Evolutionary conservation across 208 protist species (phyloP).

Genomic region (Wallacemonas sp.): DNA sequence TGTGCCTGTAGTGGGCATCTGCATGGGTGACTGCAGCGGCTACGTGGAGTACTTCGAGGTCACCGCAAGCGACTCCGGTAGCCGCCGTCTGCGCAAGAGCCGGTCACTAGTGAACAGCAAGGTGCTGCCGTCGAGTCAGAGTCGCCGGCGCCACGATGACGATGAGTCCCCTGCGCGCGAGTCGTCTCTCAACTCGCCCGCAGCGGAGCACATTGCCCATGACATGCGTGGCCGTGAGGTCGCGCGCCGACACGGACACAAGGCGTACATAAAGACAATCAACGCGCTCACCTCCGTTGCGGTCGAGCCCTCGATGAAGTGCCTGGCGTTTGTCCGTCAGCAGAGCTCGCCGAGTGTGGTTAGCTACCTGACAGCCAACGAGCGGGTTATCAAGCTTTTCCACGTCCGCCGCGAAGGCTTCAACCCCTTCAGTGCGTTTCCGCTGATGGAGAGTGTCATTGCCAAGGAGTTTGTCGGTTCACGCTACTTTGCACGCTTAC

Average conservation of each 20-base stretch:
- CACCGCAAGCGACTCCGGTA: slow-evolving; percentile 39
- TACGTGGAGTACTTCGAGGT: slow-evolving; percentile 85
- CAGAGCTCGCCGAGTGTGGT: slow-evolving; percentile 77
- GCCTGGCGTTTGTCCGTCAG: slow-evolving; percentile 57
- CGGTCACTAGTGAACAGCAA: slow-evolving; percentile 35
- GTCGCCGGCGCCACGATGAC: slow-evolving; percentile 17
- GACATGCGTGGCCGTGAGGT: slow-evolving; percentile 67
- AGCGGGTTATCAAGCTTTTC: slow-evolving; percentile 87
- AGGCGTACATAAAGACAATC: slow-evolving; percentile 81
- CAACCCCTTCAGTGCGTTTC: slow-evolving; percentile 70
- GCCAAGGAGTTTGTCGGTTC: slow-evolving; percentile 44
- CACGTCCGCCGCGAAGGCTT: slow-evolving; percentile 82
- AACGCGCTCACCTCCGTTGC: slow-evolving; percentile 83
- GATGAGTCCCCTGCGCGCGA: slow-evolving; percentile 19
- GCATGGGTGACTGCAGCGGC: slow-evolving; percentile 80
- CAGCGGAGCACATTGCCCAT: slow-evolving; percentile 40
- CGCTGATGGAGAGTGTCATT: slow-evolving; percentile 62
- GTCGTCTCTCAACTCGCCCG: slow-evolving; percentile 42
- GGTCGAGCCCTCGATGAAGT: slow-evolving; percentile 76
- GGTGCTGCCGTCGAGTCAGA: slow-evolving; percentile 5
- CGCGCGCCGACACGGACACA: slow-evolving; percentile 75
- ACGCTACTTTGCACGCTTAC: slow-evolving; percentile 69
- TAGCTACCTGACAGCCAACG: slow-evolving; percentile 86
- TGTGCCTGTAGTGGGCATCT: slow-evolving; percentile 60
- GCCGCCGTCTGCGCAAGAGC: slow-evolving; percentile 39